These are phyloP conservation scores for Vigna radiata DNA, from an alignment of 306 rosid genomes.

Conservation along the genomic window DNA sequence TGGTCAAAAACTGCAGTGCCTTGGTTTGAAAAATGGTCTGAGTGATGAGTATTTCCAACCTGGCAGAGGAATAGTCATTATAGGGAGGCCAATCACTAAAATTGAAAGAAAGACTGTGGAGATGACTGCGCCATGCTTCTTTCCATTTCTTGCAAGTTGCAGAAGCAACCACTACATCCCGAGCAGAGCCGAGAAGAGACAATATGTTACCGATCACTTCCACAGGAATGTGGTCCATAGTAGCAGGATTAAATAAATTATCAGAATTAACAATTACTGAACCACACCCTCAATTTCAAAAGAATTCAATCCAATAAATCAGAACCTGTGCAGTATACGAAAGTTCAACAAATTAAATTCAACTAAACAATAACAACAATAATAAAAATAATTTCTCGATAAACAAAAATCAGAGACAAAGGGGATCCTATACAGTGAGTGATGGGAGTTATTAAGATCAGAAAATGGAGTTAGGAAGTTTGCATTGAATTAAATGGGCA, in stretches of 20 bases:
- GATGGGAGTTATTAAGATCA: slow-evolving; percentile 3
- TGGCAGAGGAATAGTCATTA: slow-evolving; percentile 53
- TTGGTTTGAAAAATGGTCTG: slow-evolving; percentile 81
- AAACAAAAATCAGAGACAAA: background rate
- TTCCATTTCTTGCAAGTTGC: slow-evolving; percentile 84
- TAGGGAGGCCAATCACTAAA: slow-evolving; percentile 67
- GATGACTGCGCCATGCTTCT: slow-evolving; percentile 72
- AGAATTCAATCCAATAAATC: background rate
- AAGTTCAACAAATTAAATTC: slow-evolving; percentile 6
- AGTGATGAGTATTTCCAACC: slow-evolving; percentile 77
- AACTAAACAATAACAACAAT: background rate
- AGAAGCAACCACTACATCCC: slow-evolving; percentile 85
- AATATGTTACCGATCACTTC: slow-evolving; percentile 88
- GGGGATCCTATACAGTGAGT: background rate
- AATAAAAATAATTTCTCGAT: too few species aligned
- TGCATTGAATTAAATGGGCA: background rate
- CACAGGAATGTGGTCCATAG: slow-evolving; percentile 82
- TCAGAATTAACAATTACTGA: background rate
- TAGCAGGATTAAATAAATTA: background rate
- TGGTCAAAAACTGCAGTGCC: slow-evolving; percentile 59
- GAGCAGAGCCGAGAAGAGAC: slow-evolving; percentile 71
- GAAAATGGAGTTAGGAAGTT: background rate
- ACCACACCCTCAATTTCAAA: slow-evolving; percentile 14
- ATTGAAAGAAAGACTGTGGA: slow-evolving; percentile 71
- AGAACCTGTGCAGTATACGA: slow-evolving; percentile 16